Evolutionary conservation across 768 basidiomycete species (phyloP).

Genomic region (Lentinula raphanica): DNA sequence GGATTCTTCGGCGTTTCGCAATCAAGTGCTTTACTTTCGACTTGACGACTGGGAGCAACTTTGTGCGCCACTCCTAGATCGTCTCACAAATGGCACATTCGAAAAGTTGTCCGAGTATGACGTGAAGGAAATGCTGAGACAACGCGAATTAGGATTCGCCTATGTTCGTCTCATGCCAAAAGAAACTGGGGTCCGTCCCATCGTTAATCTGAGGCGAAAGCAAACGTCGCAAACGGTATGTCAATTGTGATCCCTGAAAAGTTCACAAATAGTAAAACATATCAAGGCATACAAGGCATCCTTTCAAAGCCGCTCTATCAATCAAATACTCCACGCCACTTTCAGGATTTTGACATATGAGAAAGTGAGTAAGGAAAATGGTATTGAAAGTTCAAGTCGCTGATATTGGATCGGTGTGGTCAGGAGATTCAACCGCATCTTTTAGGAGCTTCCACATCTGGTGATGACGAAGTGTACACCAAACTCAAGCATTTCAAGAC

Average conservation of each 20-base stretch:
- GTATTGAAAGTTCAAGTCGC: background rate
- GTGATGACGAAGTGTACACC: conserved; percentile 75
- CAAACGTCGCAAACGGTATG: conserved; percentile 28
- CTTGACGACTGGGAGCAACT: conserved; percentile 91
- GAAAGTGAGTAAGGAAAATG: conserved; percentile 48
- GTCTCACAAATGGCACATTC: conserved; percentile 70
- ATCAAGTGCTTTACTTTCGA: conserved; percentile 84
- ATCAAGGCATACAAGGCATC: conserved; percentile 20
- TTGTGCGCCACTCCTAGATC: conserved; percentile 74
- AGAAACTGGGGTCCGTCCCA: conserved; percentile 90
- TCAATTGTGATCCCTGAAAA: background rate
- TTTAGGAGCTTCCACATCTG: conserved; percentile 79
- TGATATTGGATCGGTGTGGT: background rate
- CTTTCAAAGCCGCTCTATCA: conserved; percentile 59
- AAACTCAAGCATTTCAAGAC: conserved; percentile 70
- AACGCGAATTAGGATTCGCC: conserved; percentile 75
- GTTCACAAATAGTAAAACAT: background rate
- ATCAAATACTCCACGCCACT: conserved; percentile 76
- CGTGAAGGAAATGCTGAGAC: conserved; percentile 59
- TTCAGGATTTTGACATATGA: conserved; percentile 88
- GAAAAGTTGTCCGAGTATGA: conserved; percentile 58
- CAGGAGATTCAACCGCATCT: conserved; percentile 60
- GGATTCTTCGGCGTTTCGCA: conserved; percentile 80
- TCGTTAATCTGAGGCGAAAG: conserved; percentile 77
- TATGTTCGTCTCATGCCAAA: conserved; percentile 90